These are phyloP conservation scores for Zygoascus bituminiphila DNA, from an alignment of 805 yeast species.

Conservation along the genomic window DNA sequence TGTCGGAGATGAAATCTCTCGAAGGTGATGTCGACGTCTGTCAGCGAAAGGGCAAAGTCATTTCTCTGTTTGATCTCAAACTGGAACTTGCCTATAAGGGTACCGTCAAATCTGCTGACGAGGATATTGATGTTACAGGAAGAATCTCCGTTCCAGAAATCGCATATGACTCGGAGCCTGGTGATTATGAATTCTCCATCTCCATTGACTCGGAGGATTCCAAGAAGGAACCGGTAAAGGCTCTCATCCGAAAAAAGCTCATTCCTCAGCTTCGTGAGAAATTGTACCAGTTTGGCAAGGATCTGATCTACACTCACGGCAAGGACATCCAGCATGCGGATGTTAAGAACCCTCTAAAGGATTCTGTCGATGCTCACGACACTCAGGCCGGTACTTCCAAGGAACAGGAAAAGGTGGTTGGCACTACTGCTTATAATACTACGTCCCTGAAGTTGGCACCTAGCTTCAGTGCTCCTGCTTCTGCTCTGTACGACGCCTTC, in stretches of 20 bases:
- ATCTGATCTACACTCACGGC: conserved; percentile 66
- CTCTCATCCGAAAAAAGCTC: conserved; percentile 44
- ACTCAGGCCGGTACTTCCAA: not conserved
- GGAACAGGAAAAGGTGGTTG: conserved; percentile 11
- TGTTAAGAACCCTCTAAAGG: conserved; percentile 19
- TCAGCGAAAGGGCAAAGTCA: conserved; percentile 94
- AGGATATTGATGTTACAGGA: conserved; percentile 48
- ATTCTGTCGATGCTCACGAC: conserved; percentile 1
- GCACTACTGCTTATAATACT: conserved; percentile 60
- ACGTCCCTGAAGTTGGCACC: conserved; percentile 71
- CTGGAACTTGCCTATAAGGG: conserved; percentile 55
- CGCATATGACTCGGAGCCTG: conserved; percentile 82
- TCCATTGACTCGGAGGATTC: conserved; percentile 48
- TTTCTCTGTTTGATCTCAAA: conserved; percentile 78
- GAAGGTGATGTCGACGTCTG: conserved; percentile 97
- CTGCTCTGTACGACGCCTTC: conserved; percentile 71
- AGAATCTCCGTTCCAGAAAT: conserved; percentile 81
- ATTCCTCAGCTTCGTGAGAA: conserved; percentile 61
- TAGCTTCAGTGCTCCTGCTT: conserved; percentile 78
- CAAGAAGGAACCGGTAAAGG: conserved; percentile 39
- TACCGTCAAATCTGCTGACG: conserved; percentile 15
- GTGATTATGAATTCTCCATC: conserved; percentile 79
- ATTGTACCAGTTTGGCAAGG: conserved; percentile 64
- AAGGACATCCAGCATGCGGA: conserved; percentile 80
- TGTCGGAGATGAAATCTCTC: conserved; percentile 45